Evolutionary conservation across 2,329 filamentous ascomycete species (phyloP), one percentile per base, ranked within the genome.

Genomic region (Blastomyces percursus): DNA sequence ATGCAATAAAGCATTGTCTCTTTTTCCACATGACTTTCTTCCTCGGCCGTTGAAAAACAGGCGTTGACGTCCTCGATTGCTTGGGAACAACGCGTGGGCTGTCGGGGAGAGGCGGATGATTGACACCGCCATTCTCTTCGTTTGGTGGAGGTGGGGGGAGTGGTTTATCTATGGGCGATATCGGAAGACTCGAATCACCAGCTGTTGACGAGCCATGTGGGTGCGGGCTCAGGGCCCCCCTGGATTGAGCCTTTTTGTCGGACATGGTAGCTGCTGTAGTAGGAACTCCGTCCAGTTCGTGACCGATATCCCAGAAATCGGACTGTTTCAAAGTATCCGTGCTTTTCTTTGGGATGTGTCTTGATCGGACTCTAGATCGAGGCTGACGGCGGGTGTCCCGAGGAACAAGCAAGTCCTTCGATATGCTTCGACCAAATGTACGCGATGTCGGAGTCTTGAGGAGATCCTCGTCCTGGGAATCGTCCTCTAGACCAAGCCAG

Each of bases 21-120:
- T 86, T 87, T 69, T 82, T 87, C 87, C 88, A 91, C 55, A 82
- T 81, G 2, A 92, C 79, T 75, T 87, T 90, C 72, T 89, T 91
- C 76, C 83, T 89, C n/a, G 71, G 70, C 61, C 75, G 71, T 27
- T 72, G 69, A 55, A 72, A 72, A 12, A 73, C 69, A 51, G 64
- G 50, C 60, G 50, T 60, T 6, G 42, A 32, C 8, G 42, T 59
- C 24, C 42, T 46, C 7, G 24, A n/a, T 27, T 32, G 42, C 27
- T 59, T 59, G 7, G 27, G 42, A 9, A 9, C 24, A 19, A 48
- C 12, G 7, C 48, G 42, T 14, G 56, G 56, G 16, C 56, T 59
- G 24, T n/a, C 56, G 14, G 70, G 48, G 3, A 51, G 67, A 42
- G 27, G 27, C 4, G 63, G 60, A 32, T 66, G 56, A 59, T 27